Evolutionary conservation across 1,284 basidiomycete species (phyloP).

Genomic region (Salmacisia buchloeana): DNA sequence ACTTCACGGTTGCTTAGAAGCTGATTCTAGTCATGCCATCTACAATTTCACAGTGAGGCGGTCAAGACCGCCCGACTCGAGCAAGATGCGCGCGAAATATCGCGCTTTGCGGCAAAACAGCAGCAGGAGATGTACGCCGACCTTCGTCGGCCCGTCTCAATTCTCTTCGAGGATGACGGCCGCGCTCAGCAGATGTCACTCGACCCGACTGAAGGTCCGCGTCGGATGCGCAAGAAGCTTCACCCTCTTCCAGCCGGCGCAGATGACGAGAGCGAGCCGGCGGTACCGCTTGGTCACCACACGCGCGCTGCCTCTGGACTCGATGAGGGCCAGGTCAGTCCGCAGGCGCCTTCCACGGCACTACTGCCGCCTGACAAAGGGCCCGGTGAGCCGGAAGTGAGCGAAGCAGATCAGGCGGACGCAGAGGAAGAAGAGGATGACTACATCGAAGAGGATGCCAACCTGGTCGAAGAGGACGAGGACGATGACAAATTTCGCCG

Average conservation of each 20-base stretch:
- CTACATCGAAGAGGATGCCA: slow-evolving; percentile 15
- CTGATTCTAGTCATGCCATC: no score
- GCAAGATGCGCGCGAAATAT: slow-evolving; percentile 37
- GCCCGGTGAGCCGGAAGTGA: no score
- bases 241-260: slow-evolving; percentile 24
- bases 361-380: slow-evolving; percentile 4
- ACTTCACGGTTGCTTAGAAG: no score
- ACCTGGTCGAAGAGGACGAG: slow-evolving; percentile 33
- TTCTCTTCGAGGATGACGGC: slow-evolving; percentile 13
- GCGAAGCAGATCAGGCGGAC: not conserved
- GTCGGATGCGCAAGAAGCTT: slow-evolving; percentile 41
- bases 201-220: slow-evolving; percentile 47
- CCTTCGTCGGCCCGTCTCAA: slow-evolving; percentile 25
- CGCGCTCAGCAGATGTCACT: slow-evolving; percentile 10
- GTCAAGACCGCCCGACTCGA: slow-evolving; percentile 24
- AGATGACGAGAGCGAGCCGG: slow-evolving; percentile 15
- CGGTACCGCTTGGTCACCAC: not conserved
- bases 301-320: no score
- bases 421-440: slow-evolving; percentile 20
- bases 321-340: no score
- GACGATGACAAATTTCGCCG: slow-evolving; percentile 61
- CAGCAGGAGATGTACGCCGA: slow-evolving; percentile 25
- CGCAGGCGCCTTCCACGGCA: no score
- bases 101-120: slow-evolving; percentile 23
- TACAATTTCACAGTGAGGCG: no score